phyloP scores from a whole-genome alignment of 2,329 filamentous ascomycete species.

The Monosporascus sp. region DNA sequence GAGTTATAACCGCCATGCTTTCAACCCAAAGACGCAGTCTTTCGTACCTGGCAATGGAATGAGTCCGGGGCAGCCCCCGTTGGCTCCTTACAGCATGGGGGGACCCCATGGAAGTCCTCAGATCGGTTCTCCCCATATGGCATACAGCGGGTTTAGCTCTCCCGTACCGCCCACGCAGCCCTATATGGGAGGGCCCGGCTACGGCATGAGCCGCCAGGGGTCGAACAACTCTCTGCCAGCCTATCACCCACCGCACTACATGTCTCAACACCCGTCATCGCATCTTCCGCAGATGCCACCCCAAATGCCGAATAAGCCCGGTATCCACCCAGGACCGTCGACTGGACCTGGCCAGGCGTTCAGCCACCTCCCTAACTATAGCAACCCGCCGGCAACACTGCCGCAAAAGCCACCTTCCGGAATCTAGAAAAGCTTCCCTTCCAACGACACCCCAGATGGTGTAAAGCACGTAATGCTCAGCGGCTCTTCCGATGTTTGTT shows the following conservation, averaged over 20 bases:
- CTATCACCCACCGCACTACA: conserved; percentile 38
- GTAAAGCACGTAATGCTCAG: neutral
- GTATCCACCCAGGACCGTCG: conserved; percentile 34
- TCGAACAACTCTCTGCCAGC: conserved; percentile 49
- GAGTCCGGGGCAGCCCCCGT: conserved; percentile 42
- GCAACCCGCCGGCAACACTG: conserved; percentile 50
- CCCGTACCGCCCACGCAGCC: conserved; percentile 36
- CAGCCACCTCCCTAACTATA: conserved; percentile 51
- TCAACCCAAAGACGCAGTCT: conserved; percentile 91
- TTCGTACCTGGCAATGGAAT: conserved; percentile 67
- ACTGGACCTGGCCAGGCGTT: conserved; percentile 35
- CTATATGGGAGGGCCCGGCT: conserved; percentile 39
- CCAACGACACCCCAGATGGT: neutral
- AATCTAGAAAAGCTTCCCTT: conserved; percentile 32
- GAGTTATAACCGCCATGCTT: conserved; percentile 76
- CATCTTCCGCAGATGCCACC: conserved; percentile 39
- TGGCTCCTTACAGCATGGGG: conserved; percentile 42
- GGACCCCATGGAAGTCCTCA: conserved; percentile 49
- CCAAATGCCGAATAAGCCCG: conserved; percentile 40
- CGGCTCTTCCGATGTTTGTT: neutral
- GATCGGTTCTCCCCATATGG: conserved; percentile 45
- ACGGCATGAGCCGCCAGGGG: conserved; percentile 52
- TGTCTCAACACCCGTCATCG: conserved; percentile 33
- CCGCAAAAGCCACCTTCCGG: conserved; percentile 53
- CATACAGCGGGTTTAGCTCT: conserved; percentile 44